Evolutionary conservation across 768 basidiomycete genomes (phyloP), one percentile per base, ranked within the genome.

Genomic region (Austroboletus festivus): DNA sequence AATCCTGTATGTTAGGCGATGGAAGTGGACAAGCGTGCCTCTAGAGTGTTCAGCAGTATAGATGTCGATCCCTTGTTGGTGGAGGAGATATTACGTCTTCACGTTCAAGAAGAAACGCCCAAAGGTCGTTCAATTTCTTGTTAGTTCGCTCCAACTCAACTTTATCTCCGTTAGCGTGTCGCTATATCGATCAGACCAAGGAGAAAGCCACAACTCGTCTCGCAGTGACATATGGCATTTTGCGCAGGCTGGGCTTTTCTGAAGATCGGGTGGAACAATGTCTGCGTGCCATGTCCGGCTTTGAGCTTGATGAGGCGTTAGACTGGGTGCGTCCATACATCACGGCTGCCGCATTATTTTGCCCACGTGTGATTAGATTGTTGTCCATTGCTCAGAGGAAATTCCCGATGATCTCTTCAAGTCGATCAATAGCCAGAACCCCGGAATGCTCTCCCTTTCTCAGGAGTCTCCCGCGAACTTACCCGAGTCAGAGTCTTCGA

Each of bases 221-320:
- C 20, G 93, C 81, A 15, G 75, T 90, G 37, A 87, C 87, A 0
- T 93, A 88, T 60, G 90, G 92, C 38, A 79, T 87, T 22, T 71
- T 97, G 21, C 74, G 86, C 52, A 78, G 88, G 41, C 73, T 93
- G 20, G 90, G 89, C 4, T 92, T 92, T 62, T 66, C 76, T 2
- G 82, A 89, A 58, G 75, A 74, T 11, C 72, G 79, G 44, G 85
- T 92, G 6, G 74, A 80, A 42, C 77, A 86, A 56, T 96, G 92
- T 63, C 67, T 98, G 38, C 68, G 71, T 43, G 66, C 75, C 6
- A 80, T 91, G 22, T 66, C 72, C 22, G 79, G 84, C 12, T 69
- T 86, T 26, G 89, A 89, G 21, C 70, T 92, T n/a, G 94, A 97
- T 15, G 87, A 92, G 44, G 92, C 89, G 10, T 78, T 88, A 45